Base-by-base conservation (phyloP, 768 basidiomycete genomes). In the Fomitopsis pulvina region DNA sequence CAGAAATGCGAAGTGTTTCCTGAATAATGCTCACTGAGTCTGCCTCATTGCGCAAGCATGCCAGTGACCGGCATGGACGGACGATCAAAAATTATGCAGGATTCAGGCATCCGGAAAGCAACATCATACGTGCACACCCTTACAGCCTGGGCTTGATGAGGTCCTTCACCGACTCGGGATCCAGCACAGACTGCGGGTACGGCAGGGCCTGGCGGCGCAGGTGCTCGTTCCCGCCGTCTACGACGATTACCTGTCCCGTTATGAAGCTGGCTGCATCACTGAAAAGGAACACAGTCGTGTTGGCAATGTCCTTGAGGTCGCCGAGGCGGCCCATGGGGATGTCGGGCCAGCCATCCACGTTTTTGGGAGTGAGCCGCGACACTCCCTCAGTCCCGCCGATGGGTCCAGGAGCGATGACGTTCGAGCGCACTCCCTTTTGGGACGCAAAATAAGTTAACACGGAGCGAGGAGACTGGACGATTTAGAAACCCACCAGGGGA, bases 361-460 rank as follows among this genome's bases (percentile, higher is more conserved):
- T 49, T 47, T 52, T 57, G 20, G 63, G 54, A 32, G 52, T 60
- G 45, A 89, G 75, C n/a, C 85, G 80, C 53, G 76, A 71, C 66
- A 76, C 70, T 47, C 85, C 86, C 64, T 87, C 91, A 1, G 95
- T 96, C 9, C 74, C 80, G 4, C 61, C 77, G 50, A 95, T 94
- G 5, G 88, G 83, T 2, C 93, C 87, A 4, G 91, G 90, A 3
- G 89, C 77, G 57, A 92, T 82, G 41, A 88, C 81, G 58, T 92
- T 96, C 16, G 90, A 89, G 41, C 94, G 83, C 18, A 98, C 82
- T n/a, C 95, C 95, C 63, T 63, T 48, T 4, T 4, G 21, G 20
- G 21, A 38, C 21, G 25, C 26, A 22, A 37, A 29, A 44, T 12
- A 14, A 2, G 44, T 12, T 2, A 21, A 41, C 39, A 26, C 20